phyloP scores from a whole-genome alignment of 257 asterid species.

The Solanum sejunctum region DNA sequence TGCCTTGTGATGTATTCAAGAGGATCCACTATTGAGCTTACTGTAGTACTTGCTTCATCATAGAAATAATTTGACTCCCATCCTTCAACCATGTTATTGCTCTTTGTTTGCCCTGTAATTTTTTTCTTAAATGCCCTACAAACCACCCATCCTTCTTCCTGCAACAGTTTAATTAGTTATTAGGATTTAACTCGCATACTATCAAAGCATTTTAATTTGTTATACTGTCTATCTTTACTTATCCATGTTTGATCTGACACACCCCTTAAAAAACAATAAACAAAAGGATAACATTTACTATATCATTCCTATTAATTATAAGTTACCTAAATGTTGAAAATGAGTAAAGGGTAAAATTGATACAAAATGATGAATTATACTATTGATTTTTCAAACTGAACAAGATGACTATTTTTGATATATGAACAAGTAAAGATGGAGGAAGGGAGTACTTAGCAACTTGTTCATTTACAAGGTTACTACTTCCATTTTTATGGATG shows the following conservation, averaged over 20 bases:
- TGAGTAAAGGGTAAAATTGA: too few relatives aligned
- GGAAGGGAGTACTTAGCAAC: background rate
- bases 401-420: background rate
- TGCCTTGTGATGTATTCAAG: slow-evolving; percentile 19
- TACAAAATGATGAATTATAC: background rate
- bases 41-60: slow-evolving; percentile 18
- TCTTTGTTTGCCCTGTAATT: slow-evolving; percentile 31
- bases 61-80: slow-evolving; percentile 43
- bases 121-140: slow-evolving; percentile 67
- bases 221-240: background rate
- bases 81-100: slow-evolving; percentile 9
- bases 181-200: background rate
- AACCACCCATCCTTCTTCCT: slow-evolving; percentile 77
- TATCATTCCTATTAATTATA: background rate
- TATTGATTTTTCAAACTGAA: background rate
- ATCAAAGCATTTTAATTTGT: background rate
- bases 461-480: background rate
- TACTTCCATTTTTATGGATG: background rate
- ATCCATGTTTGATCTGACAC: background rate
- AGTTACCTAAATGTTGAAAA: too few relatives aligned
- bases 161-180: background rate
- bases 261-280: background rate
- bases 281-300: too few relatives aligned
- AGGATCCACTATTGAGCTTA: slow-evolving; percentile 20
- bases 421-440: background rate